A percentile compares a stretch with the other conserved stretches of the same genome.
phyloP scores from a whole-genome alignment of 805 yeast genomes.

The Ogataea pini region DNA sequence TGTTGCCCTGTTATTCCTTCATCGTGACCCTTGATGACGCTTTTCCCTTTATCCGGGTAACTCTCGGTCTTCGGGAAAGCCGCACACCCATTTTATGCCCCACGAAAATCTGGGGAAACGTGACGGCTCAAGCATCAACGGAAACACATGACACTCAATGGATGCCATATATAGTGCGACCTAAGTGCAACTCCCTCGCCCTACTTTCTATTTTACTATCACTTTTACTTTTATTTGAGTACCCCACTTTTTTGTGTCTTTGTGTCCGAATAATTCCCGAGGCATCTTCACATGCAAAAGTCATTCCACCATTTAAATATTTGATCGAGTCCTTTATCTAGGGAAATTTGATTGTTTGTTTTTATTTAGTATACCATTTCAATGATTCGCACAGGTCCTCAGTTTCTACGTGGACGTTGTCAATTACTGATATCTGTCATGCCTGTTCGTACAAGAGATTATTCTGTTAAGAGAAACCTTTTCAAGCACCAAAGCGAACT shows the following conservation, averaged over 20 bases:
- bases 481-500: conserved; percentile 70
- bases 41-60: not conserved
- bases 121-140: conserved; percentile 1
- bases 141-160: not conserved
- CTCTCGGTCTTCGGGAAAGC: conserved; percentile 1
- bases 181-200: not conserved
- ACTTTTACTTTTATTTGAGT: not conserved
- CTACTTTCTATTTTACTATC: too few relatives aligned
- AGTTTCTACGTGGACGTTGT: not conserved
- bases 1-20: not conserved
- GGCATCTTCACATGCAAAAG: not conserved
- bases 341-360: not conserved
- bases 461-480: conserved; percentile 56
- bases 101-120: conserved; percentile 2
- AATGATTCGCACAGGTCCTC: not conserved
- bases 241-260: not conserved
- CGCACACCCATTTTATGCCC: not conserved
- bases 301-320: not conserved
- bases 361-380: not conserved
- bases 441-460: conserved; percentile 2
- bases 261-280: not conserved
- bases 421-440: not conserved
- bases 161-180: not conserved
- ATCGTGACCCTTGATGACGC: not conserved
- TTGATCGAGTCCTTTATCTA: not conserved